phyloP scores from a whole-genome alignment of 176 grass and related monocot species.

The maize (Zea mays) region DNA sequence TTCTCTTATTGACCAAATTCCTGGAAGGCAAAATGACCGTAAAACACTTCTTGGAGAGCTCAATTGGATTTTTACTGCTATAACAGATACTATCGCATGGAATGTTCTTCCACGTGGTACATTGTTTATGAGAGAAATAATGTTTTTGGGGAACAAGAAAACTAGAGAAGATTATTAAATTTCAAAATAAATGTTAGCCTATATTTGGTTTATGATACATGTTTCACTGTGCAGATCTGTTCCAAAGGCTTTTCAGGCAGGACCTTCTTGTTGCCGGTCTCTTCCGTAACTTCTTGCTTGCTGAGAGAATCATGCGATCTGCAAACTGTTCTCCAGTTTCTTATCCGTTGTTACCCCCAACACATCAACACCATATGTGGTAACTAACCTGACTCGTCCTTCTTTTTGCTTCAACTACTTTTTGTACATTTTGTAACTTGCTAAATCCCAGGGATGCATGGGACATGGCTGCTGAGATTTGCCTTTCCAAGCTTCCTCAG shows the following conservation, averaged over 20 bases:
- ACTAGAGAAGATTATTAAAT: slow-evolving; percentile 3
- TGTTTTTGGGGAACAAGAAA: neutral
- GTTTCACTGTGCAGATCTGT: slow-evolving; percentile 71
- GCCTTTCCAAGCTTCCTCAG: slow-evolving; percentile 91
- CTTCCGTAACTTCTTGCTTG: slow-evolving; percentile 96
- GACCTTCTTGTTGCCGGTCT: slow-evolving; percentile 96
- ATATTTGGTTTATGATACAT: slow-evolving; percentile 39
- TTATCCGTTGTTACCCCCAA: slow-evolving; percentile 71
- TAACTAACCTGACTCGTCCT: slow-evolving; percentile 39
- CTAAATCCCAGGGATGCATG: slow-evolving; percentile 81
- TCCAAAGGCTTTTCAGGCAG: slow-evolving; percentile 96
- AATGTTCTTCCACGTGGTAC: slow-evolving; percentile 98
- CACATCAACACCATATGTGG: slow-evolving; percentile 99
- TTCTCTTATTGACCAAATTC: slow-evolving; percentile 82
- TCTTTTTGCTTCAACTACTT: slow-evolving; percentile 20
- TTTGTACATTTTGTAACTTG: slow-evolving; percentile 32
- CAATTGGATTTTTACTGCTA: slow-evolving; percentile 99
- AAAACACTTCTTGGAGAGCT: slow-evolving; percentile 98
- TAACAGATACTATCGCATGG: slow-evolving; percentile 98
- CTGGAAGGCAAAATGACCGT: slow-evolving; percentile 96
- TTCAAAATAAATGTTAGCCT: slow-evolving; percentile 16
- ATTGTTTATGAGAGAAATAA: neutral
- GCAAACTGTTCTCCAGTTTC: slow-evolving; percentile 97
- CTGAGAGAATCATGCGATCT: slow-evolving; percentile 95
- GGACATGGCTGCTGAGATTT: slow-evolving; percentile 99